These are phyloP conservation scores for Lumnitzera racemosa DNA, from an alignment of 345 rosid species.

Conservation along the genomic window DNA sequence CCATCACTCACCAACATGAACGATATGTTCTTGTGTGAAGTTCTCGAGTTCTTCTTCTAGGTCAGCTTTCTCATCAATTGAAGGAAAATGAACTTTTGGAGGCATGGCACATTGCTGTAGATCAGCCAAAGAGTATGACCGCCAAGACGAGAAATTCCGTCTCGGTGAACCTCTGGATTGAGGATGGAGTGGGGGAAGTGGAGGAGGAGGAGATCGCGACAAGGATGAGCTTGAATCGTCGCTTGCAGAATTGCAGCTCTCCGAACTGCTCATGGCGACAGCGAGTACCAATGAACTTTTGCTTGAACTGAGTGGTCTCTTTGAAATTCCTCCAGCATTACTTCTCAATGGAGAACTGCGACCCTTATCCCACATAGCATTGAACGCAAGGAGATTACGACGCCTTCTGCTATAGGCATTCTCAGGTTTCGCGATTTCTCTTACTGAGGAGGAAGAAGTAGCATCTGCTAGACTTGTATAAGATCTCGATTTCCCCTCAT, in stretches of 20 bases:
- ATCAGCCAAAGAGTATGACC: conserved; percentile 57
- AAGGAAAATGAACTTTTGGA: background rate
- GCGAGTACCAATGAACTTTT: conserved; percentile 66
- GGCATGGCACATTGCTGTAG: conserved; percentile 31
- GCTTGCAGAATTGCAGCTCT: conserved; percentile 48
- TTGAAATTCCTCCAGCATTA: conserved; percentile 32
- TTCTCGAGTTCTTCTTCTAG: background rate
- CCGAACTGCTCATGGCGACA: conserved; percentile 53
- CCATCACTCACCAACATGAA: too few species aligned
- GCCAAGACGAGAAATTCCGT: conserved; percentile 18
- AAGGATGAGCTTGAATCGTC: conserved; percentile 41
- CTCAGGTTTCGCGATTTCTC: conserved; percentile 71
- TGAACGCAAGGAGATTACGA: conserved; percentile 50
- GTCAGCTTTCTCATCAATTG: conserved; percentile 6
- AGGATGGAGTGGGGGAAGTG: conserved; percentile 74
- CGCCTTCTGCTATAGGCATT: conserved; percentile 48
- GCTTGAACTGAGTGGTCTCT: conserved; percentile 49
- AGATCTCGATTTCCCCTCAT: conserved; percentile 78
- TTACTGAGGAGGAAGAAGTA: conserved; percentile 37
- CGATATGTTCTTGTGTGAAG: too few species aligned
- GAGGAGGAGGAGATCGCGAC: conserved; percentile 39
- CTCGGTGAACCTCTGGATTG: conserved; percentile 20
- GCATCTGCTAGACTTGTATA: conserved; percentile 52
- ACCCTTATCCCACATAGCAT: conserved; percentile 57
- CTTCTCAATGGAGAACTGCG: conserved; percentile 16